These are phyloP conservation scores for Darksidea phi DNA, from an alignment of 495 filamentous ascomycete species.

Conservation along the genomic window DNA sequence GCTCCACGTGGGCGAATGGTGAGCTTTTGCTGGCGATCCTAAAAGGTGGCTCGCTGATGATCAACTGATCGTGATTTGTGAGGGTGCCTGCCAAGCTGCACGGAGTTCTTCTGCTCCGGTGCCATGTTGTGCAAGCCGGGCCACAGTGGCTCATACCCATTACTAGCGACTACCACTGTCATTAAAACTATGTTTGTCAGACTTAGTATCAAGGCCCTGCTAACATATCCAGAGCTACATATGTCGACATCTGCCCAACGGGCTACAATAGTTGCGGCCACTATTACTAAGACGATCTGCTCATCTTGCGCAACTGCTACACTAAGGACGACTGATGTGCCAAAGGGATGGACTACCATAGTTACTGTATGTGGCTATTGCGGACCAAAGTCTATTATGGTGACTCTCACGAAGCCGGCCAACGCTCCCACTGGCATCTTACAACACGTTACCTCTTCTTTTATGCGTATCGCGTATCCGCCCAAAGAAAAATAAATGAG, in stretches of 20 bases:
- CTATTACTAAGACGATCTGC: constrained; percentile 21
- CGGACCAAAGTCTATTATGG: constrained; percentile 26
- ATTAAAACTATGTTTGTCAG: background rate
- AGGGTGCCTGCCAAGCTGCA: no score
- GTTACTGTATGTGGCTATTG: constrained; percentile 26
- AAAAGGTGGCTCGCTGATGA: no score
- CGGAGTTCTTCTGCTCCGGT: background rate
- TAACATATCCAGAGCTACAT: constrained; percentile 5
- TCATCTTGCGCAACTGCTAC: constrained; percentile 1
- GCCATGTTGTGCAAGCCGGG: constrained; percentile 1
- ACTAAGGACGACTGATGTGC: constrained; percentile 5
- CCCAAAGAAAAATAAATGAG: no score
- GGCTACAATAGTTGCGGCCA: constrained; percentile 18
- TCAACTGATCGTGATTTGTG: no score
- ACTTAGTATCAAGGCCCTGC: background rate
- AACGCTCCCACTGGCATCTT: background rate
- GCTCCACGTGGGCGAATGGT: no score
- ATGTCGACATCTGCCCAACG: constrained; percentile 30
- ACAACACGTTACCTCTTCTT: no score
- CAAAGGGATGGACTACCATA: constrained; percentile 24
- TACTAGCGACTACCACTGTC: background rate
- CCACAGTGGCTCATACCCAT: background rate
- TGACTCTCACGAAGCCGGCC: constrained; percentile 32
- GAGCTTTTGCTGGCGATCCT: no score
- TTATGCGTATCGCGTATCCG: no score